Evolutionary conservation across 1,284 basidiomycete species (phyloP), one percentile per base, ranked within the genome.

Genomic region (Porodaedalea pini): DNA sequence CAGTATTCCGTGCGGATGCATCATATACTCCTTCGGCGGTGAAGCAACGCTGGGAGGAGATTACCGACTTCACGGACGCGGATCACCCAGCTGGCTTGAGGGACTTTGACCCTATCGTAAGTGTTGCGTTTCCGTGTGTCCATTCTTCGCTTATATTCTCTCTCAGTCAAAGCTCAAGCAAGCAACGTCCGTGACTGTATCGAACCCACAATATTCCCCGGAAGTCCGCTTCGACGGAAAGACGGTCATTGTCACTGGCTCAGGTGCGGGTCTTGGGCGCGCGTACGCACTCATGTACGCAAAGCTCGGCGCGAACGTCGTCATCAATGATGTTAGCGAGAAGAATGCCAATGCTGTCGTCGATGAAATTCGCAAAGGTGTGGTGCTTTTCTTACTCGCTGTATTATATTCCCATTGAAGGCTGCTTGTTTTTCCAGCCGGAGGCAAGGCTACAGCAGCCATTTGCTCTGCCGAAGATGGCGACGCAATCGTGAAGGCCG

Each of bases 21-120:
- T 85, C 82, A 31, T 98, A 97, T 73, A 98, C 97, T 0, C 96
- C 96, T 15, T 94, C 93, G 47, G 96, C 97, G 49, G 94, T 94
- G 41, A 90, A 91, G 68, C 79, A 82, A 49, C 86, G 85, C 66
- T 97, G 93, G 92, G 71, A 75, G 11, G 82, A 94, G 68, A 76
- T 99, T 59, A 84, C 80, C 47, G 87, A 98, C 75, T 98, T 95
- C 71, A 79, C 81, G 29, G 79, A 86, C 25, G 74, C 87, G 2
- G 83, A 88, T 62, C 82, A 97, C 71, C 92, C 94, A 11, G 72
- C 80, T 59, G 76, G 79, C 48, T 73, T 91, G 58, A 76, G 81
- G 1, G 93, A 96, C 64, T 75, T 83, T 19, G 86, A 94, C 67
- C 77, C 82, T 55, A 69, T 79, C 69, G 88, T 89, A 64, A 37